Evolutionary conservation across 345 rosid genomes (phyloP).

Genomic region (Firmiana major): DNA sequence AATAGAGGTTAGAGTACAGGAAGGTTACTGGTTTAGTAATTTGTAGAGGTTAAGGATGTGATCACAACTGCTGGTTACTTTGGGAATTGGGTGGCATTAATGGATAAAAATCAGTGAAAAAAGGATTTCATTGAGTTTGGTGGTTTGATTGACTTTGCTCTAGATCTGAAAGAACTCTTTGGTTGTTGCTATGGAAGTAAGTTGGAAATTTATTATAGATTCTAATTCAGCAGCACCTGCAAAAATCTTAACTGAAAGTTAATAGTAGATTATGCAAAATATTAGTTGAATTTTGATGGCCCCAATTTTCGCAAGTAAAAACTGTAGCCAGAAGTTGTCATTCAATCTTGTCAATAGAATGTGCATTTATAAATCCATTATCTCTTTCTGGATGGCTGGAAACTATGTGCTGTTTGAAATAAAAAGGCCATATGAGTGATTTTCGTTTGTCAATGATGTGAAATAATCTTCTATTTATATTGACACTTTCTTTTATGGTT

Average conservation of each 20-base stretch:
- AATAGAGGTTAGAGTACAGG: neutral
- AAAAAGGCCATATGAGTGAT: neutral
- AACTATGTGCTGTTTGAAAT: neutral
- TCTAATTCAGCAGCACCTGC: neutral
- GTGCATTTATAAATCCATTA: neutral
- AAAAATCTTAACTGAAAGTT: neutral
- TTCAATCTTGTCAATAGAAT: neutral
- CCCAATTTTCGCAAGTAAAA: neutral
- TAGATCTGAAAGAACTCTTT: neutral
- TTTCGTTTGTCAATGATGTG: neutral
- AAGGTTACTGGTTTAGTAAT: neutral
- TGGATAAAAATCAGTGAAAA: neutral
- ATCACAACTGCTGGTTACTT: neutral
- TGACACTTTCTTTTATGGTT: neutral
- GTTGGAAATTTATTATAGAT: neutral
- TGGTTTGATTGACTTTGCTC: neutral
- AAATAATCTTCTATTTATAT: neutral
- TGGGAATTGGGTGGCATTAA: neutral
- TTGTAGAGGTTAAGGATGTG: neutral
- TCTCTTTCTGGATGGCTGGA: neutral
- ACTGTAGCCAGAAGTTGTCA: neutral
- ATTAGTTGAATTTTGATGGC: neutral
- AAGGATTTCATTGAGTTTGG: neutral
- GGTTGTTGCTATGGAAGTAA: neutral
- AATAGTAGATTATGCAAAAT: neutral